Conservation (phyloP, 1,284 basidiomycete species). For the Trichosporon sp. region DNA sequence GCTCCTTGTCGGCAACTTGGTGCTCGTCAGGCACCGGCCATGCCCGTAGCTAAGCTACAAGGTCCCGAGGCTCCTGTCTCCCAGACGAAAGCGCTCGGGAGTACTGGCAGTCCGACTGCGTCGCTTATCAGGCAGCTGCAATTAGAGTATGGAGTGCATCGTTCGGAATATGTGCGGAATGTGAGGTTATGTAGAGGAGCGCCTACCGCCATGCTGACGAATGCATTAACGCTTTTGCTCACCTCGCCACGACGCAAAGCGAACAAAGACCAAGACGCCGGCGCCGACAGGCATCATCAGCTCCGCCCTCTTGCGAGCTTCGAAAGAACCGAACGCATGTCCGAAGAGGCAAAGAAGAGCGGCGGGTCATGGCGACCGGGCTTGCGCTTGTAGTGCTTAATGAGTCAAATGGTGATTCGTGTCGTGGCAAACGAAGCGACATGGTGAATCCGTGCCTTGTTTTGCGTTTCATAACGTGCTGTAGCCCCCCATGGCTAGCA, state of each 20-base stretch:
- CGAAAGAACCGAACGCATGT: too few species aligned
- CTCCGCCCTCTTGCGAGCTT: too few species aligned
- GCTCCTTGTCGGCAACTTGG: neutral
- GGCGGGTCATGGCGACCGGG: neutral
- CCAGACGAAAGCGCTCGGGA: neutral
- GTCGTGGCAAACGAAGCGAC: neutral
- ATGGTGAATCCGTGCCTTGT: neutral
- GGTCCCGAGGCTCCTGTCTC: neutral
- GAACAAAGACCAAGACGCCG: too few species aligned
- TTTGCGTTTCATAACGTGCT: neutral
- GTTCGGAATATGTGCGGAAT: neutral
- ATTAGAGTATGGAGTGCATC: neutral
- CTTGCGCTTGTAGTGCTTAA: neutral
- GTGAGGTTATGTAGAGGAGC: too few species aligned
- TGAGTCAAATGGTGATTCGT: neutral
- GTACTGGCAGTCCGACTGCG: neutral
- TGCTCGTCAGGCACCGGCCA: neutral
- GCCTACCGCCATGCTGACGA: neutral
- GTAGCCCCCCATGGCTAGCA: neutral
- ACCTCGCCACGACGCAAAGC: too few species aligned
- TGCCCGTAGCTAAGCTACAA: neutral
- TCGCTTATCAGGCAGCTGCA: neutral
- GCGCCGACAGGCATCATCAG: too few species aligned
- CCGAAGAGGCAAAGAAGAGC: too few species aligned
- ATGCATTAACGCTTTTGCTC: neutral